Base-by-base conservation (phyloP, 768 basidiomycete species). In the Arthromyces matolae region DNA sequence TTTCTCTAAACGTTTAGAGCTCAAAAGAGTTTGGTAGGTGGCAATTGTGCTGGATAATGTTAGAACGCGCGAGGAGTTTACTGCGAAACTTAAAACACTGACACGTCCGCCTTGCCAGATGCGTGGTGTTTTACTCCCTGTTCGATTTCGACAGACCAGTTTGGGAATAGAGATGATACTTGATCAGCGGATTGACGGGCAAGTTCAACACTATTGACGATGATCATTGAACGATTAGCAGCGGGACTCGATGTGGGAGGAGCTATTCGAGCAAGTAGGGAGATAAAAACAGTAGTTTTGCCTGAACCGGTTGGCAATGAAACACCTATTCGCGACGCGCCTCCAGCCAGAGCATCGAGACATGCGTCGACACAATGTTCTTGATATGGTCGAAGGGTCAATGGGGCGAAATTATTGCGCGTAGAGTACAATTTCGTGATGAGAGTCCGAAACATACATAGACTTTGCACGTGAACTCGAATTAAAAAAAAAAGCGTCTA, bases 241-340 rank as follows among this genome's bases (percentile, higher is more conserved):
- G 58, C 46, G 12, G 73, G 68, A 29, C 72, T 69, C 6, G 62
- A 59, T 3, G 50, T 37, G 1, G 79, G 77, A 6, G 81, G 60
- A 6, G 63, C 49, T 24, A 95, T 74, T 5, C 81, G 77, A 8
- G 83, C 80, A 16, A 95, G 73, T 18, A 97, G 79, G 3, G 82
- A 80, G 29, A 93, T 81, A 67, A 98, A 98, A 44, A 96, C 86
- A 0, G 90, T 89, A 0, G 94, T 98, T 67, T 98, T 97, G 4
- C 83, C 83, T 14, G 89, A 79, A 20, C 91, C 92, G 25, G 90
- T 91, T 34, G 92, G 91, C 5, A 91, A 68, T 6, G 88, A 91
- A 18, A 92, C 86, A 13, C 89, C 91, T 14, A 93, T 84, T 23
- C 91, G 81, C 6, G 83, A 78, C 36, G 67, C 67, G n/a, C 92